Evolutionary conservation across 2,329 filamentous ascomycete species (phyloP).

Genomic region (Pyrenochaeta sp.): DNA sequence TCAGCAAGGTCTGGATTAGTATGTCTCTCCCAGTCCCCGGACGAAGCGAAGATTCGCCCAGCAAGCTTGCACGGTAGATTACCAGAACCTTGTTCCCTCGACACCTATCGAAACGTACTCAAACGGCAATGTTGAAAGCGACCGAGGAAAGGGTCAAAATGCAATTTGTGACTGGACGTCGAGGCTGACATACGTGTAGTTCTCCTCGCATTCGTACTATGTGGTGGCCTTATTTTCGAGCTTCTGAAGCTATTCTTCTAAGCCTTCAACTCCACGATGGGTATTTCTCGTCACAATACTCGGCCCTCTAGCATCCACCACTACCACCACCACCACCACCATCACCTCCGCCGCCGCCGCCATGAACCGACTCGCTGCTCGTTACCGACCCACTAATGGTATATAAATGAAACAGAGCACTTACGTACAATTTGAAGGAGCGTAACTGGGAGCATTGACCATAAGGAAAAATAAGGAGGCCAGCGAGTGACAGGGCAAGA

Average conservation of each 20-base stretch:
- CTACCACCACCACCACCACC: neutral
- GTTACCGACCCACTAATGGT: no score
- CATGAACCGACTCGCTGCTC: neutral
- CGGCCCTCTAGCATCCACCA: neutral
- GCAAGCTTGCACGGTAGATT: no score
- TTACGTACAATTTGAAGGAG: neutral
- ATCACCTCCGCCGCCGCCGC: neutral
- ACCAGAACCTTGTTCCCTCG: no score
- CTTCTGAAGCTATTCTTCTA: slow-evolving; percentile 59
- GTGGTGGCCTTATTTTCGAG: slow-evolving; percentile 68
- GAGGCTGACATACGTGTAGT: slow-evolving; percentile 50
- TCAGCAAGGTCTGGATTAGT: slow-evolving; percentile 68
- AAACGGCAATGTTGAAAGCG: neutral
- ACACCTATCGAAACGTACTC: no score
- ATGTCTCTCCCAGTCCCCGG: slow-evolving; percentile 45
- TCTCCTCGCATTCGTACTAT: slow-evolving; percentile 69
- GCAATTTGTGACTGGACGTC: neutral
- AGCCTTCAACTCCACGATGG: neutral
- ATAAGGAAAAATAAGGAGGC: neutral
- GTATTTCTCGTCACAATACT: neutral
- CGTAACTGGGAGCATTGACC: neutral
- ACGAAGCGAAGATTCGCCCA: neutral
- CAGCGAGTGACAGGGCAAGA: neutral
- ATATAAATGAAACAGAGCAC: no score
- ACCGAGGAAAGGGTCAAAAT: neutral